A percentile compares a stretch with the other conserved stretches of the same genome.
These are phyloP conservation scores for Camelina laxa DNA, from an alignment of 345 rosid species.

Conservation along the genomic window DNA sequence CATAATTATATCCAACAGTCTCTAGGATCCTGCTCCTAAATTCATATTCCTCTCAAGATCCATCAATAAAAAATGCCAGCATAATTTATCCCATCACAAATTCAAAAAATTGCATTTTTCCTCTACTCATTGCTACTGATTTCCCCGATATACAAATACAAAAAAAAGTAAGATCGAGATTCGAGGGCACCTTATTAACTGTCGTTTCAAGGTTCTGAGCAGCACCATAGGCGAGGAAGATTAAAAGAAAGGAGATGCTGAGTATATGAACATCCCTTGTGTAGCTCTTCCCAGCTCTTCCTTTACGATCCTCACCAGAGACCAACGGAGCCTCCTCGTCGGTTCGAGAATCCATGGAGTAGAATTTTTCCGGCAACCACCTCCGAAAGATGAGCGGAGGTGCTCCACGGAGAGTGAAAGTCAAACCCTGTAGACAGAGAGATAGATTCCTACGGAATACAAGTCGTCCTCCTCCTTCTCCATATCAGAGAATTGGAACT, in stretches of 20 bases:
- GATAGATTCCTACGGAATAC: neutral
- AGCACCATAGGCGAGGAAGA: slow-evolving; percentile 90
- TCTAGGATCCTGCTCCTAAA: neutral
- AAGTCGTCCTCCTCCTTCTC: too few relatives aligned
- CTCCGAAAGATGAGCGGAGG: slow-evolving; percentile 28
- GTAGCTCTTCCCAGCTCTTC: slow-evolving; percentile 48
- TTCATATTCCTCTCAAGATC: neutral
- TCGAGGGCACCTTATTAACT: slow-evolving; percentile 64
- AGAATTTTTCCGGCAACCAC: neutral
- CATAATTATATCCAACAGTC: slow-evolving; percentile 4
- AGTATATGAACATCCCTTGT: slow-evolving; percentile 76
- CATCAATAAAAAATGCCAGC: neutral
- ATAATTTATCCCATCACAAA: neutral
- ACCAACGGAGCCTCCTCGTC: slow-evolving; percentile 73
- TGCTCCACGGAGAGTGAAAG: slow-evolving; percentile 43
- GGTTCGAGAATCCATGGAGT: slow-evolving; percentile 51
- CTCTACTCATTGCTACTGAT: neutral
- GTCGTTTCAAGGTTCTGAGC: slow-evolving; percentile 95
- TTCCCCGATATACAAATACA: neutral
- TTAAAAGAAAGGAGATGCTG: slow-evolving; percentile 74
- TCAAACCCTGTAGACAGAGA: slow-evolving; percentile 37
- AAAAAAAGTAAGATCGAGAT: neutral
- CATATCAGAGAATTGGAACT: neutral
- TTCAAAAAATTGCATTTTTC: neutral
- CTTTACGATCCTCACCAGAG: slow-evolving; percentile 42